A percentile compares a stretch with the other conserved stretches of the same genome.
phyloP scores from a whole-genome alignment of 108 stramenopile species.

The Asterionellopsis glacialis region DNA sequence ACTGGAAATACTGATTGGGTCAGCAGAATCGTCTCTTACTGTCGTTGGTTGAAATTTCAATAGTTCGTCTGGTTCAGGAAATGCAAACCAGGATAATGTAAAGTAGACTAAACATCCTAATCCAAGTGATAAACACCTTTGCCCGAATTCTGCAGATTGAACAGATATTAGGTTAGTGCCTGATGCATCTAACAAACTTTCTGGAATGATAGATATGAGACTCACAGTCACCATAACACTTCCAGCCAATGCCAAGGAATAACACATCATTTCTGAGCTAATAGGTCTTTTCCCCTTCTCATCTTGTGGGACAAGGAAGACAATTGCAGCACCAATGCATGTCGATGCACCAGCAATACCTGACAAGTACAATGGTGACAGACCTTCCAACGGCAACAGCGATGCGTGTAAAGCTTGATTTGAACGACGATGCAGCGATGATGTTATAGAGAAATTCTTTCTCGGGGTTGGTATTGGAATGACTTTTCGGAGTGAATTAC shows the following conservation, averaged over 20 bases:
- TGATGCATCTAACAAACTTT: slow-evolving; percentile 25
- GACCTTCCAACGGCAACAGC: no score
- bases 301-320: slow-evolving; percentile 45
- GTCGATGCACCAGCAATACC: slow-evolving; percentile 66
- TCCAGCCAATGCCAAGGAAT: slow-evolving; percentile 52
- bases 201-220: slow-evolving; percentile 42
- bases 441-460: no score
- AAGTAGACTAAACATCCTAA: slow-evolving; percentile 27
- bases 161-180: slow-evolving; percentile 21
- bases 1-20: no score
- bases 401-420: no score
- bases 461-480: no score
- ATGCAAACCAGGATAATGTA: slow-evolving; percentile 28
- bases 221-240: slow-evolving; percentile 59
- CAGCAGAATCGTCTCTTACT: no score
- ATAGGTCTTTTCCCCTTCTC: slow-evolving; percentile 10
- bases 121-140: slow-evolving; percentile 19
- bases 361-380: slow-evolving; percentile 46
- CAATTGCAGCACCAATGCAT: slow-evolving; percentile 65
- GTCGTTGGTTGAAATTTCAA: neutral
- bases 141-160: slow-evolving; percentile 3
- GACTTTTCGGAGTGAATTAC: no score
- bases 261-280: slow-evolving; percentile 33
- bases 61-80: slow-evolving; percentile 70
- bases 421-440: no score